phyloP scores from a whole-genome alignment of 1,284 basidiomycete species.

The Neolentinus lepideus region DNA sequence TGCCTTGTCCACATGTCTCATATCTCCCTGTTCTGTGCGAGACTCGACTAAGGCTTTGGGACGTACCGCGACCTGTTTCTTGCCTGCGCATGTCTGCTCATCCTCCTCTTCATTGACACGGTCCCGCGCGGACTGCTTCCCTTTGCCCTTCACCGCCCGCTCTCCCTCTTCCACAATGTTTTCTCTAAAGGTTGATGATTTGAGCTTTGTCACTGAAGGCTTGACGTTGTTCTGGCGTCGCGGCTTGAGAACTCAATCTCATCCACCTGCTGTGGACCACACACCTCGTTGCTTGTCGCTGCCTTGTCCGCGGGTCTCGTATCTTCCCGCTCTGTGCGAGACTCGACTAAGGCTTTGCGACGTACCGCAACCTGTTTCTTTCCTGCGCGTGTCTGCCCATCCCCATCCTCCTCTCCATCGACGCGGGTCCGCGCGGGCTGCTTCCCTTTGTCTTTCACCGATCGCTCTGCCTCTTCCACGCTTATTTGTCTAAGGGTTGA shows the following conservation, averaged over 20 bases:
- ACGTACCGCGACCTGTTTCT: not conserved
- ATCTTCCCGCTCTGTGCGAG: too few relatives aligned
- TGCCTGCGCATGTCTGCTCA: not conserved
- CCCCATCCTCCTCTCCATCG: not conserved
- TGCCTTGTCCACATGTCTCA: too few relatives aligned
- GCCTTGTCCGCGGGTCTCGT: too few relatives aligned
- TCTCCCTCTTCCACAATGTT: conserved; percentile 4
- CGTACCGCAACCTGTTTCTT: not conserved
- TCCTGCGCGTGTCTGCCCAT: not conserved
- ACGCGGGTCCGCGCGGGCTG: not conserved
- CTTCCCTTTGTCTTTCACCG: conserved; percentile 3
- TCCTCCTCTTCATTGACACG: not conserved
- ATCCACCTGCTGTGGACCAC: too few relatives aligned
- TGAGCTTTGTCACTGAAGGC: not conserved
- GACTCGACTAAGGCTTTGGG: too few relatives aligned
- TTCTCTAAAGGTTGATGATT: not conserved
- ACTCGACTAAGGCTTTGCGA: too few relatives aligned
- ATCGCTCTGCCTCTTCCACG: conserved; percentile 3
- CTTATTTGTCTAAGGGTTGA: not conserved
- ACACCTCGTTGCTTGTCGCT: too few relatives aligned
- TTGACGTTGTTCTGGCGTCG: conserved; percentile 17
- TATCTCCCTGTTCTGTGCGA: too few relatives aligned
- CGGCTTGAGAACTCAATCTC: too few relatives aligned
- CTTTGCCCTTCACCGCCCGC: conserved; percentile 4
- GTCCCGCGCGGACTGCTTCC: not conserved